Percentiles rank a stretch among this genome's conserved stretches.
Conservation (phyloP, 2,329 filamentous ascomycete species). For the Trichoderma koningiopsis region DNA sequence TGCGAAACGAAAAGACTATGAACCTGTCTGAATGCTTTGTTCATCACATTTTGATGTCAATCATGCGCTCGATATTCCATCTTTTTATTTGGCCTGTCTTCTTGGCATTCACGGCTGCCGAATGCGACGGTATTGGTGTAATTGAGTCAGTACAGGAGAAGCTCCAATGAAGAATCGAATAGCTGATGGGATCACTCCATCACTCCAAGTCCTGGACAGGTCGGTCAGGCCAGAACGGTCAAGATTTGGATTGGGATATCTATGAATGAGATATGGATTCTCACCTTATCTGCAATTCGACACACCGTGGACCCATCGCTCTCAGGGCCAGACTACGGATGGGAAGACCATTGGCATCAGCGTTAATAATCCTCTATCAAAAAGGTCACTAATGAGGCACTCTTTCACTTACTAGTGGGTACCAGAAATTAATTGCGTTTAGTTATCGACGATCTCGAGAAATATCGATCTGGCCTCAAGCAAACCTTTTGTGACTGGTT, state of each 20-base stretch:
- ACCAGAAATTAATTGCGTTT: conserved; percentile 20
- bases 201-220: conserved; percentile 33
- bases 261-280: conserved; percentile 40
- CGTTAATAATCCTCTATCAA: conserved; percentile 42
- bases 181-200: neutral
- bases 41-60: neutral
- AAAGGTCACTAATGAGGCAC: conserved; percentile 37
- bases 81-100: neutral
- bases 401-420: too few species aligned
- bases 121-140: conserved; percentile 27
- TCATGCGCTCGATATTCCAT: neutral
- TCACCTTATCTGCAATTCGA: neutral
- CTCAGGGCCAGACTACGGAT: conserved; percentile 37
- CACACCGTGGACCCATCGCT: neutral
- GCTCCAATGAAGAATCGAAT: neutral
- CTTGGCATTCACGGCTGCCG: neutral
- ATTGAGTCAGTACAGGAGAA: conserved; percentile 33
- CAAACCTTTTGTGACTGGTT: conserved; percentile 45
- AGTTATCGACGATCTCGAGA: conserved; percentile 44
- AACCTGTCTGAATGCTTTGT: neutral
- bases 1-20: neutral
- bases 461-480: conserved; percentile 42
- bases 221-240: conserved; percentile 46
- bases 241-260: conserved; percentile 46
- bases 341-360: conserved; percentile 47